These are phyloP conservation scores for Debaryomyces udenii DNA, from an alignment of 1,139 yeast genomes.

Conservation along the genomic window DNA sequence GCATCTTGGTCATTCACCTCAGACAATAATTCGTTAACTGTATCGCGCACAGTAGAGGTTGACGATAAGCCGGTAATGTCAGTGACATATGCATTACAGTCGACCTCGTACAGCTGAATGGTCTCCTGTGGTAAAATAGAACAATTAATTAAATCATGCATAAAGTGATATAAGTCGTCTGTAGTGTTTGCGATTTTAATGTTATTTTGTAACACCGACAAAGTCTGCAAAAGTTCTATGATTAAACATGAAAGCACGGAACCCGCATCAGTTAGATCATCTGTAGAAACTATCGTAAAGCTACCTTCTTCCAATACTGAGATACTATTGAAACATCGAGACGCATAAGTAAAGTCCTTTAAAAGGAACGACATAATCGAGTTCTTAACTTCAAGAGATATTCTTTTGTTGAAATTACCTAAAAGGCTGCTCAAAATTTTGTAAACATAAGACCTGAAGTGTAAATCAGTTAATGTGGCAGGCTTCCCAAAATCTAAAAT, in stretches of 20 bases:
- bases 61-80: conserved; percentile 69
- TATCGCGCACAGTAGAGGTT: conserved; percentile 53
- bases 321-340: conserved; percentile 20
- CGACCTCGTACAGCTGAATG: conserved; percentile 43
- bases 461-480: conserved; percentile 24
- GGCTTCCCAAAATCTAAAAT: conserved; percentile 21
- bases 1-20: conserved; percentile 48
- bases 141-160: conserved; percentile 26
- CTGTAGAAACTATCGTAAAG: conserved; percentile 12
- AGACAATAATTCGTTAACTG: conserved; percentile 51
- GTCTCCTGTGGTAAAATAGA: conserved; percentile 31
- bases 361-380: conserved; percentile 19
- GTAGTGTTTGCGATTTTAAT: conserved; percentile 20
- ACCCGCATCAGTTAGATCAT: conserved; percentile 22
- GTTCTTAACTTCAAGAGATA: conserved; percentile 23
- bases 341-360: conserved; percentile 25
- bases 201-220: conserved; percentile 33
- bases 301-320: conserved; percentile 15
- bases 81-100: conserved; percentile 70
- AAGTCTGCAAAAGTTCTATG: conserved; percentile 26
- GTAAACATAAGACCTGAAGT: conserved; percentile 33
- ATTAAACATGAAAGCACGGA: conserved; percentile 19
- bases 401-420: conserved; percentile 37
- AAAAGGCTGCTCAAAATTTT: conserved; percentile 31
- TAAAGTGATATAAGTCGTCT: conserved; percentile 19